Conservation (phyloP, 2,329 filamentous ascomycete genomes). For the Ophiostoma ulmi region DNA sequence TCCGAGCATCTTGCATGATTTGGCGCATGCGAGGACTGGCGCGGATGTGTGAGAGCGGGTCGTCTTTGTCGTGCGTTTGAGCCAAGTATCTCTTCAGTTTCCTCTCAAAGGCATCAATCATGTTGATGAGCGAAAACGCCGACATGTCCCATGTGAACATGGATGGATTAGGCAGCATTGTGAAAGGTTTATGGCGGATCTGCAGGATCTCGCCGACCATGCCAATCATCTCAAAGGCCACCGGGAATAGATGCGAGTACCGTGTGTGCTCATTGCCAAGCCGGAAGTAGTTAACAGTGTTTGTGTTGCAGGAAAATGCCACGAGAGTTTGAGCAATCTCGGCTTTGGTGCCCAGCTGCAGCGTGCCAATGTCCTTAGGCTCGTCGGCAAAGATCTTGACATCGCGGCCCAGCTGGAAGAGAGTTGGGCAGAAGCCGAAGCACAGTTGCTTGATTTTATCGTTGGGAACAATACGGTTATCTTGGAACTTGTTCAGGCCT, state of each 20-base stretch:
- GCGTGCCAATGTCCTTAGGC: slow-evolving; percentile 39
- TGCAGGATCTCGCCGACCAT: slow-evolving; percentile 51
- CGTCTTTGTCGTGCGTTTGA: background rate
- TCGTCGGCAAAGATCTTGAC: slow-evolving; percentile 39
- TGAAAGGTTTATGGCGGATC: slow-evolving; percentile 46
- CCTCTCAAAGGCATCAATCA: slow-evolving; percentile 33
- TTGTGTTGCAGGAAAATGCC: slow-evolving; percentile 51
- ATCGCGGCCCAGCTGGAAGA: slow-evolving; percentile 38
- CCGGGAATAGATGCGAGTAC: slow-evolving; percentile 48
- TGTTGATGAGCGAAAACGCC: slow-evolving; percentile 41
- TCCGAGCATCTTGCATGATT: slow-evolving; percentile 10
- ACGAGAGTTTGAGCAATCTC: slow-evolving; percentile 51
- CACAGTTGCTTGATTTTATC: slow-evolving; percentile 51
- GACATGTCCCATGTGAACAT: slow-evolving; percentile 48
- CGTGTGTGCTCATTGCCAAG: slow-evolving; percentile 34
- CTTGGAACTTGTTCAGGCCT: slow-evolving; percentile 44
- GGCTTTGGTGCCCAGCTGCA: slow-evolving; percentile 45
- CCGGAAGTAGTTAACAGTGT: slow-evolving; percentile 45
- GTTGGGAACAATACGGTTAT: slow-evolving; percentile 49
- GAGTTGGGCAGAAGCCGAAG: slow-evolving; percentile 53
- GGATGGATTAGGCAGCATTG: slow-evolving; percentile 54
- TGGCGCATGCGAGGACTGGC: slow-evolving; percentile 10
- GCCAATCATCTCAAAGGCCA: slow-evolving; percentile 54
- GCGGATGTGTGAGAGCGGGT: background rate
- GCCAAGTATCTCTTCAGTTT: background rate